Evolutionary conservation across 176 grass and related monocot genomes (phyloP), one percentile per base, ranked within the genome.

Genomic region (Chrysopogon serrulatus): DNA sequence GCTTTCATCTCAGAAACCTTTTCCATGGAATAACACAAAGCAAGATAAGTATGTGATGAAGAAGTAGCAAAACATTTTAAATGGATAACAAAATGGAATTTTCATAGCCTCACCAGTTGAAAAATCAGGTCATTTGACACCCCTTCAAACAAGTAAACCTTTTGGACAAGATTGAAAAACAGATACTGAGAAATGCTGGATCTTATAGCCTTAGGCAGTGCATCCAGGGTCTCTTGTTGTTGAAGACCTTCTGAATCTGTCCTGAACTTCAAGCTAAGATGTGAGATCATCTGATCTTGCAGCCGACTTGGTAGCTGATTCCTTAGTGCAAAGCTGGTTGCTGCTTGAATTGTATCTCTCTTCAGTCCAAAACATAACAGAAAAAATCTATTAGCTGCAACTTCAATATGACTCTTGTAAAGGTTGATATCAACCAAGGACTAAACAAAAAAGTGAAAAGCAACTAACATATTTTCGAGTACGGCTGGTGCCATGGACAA

Each of bases 231-330:
- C 71, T 99, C 97, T 84, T 96, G 93, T 75, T 99, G 97, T 80
- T 99, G 97, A 81, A 99, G 97, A 44, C 97, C 93, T 96, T 99
- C 97, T 13, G 97, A 99, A 65, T 96, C 93, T 27, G 97, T 99
- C 47, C 97, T 91, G 83, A 96, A 99, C 81, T 99, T 99, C 61
- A 99, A 92, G 83, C 90, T 96, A 65, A 99, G 80, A 87, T 99
- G 97, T 60, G 97, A 99, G 68, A 96, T 90, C 97, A 99, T 99
- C 87, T 99, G 93, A 53, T 99, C 97, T 94, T 96, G 97, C n/a
- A 99, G 82, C 17, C 86, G 89, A 68, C 68, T 68, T 71, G 93
- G 97, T 49, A 99, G 80, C 33, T 89, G 91, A 89, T 99, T 96
- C 78, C 97, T 94, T 42, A 93, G 83, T 79, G 86, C 87, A 94